These are phyloP conservation scores for Raphanus raphanistrum DNA, from an alignment of 345 rosid species.

Conservation along the genomic window DNA sequence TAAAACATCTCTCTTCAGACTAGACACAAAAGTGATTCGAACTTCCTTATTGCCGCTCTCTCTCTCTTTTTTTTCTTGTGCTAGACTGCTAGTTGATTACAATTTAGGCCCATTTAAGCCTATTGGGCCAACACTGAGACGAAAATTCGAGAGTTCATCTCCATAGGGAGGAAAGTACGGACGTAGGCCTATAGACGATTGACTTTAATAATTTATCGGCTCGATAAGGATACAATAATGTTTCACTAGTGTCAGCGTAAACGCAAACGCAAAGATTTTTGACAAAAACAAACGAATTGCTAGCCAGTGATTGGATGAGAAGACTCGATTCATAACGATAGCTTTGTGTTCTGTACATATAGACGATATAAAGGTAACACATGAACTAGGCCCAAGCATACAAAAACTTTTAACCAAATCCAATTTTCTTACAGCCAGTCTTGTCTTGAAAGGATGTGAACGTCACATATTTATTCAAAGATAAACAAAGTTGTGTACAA, in stretches of 20 bases:
- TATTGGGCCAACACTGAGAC: background rate
- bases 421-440: background rate
- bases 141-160: background rate
- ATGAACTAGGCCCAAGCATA: background rate
- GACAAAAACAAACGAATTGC: too few species aligned
- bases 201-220: too few species aligned
- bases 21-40: background rate
- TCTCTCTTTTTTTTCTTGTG: background rate
- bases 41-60: background rate
- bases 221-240: too few species aligned
- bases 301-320: too few species aligned
- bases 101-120: background rate
- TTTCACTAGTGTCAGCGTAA: too few species aligned
- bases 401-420: background rate
- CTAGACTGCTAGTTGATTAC: background rate
- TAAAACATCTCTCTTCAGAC: background rate
- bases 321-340: too few species aligned
- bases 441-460: slow-evolving; percentile 4
- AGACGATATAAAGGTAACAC: background rate
- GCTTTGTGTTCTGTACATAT: background rate
- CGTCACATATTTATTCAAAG: slow-evolving; percentile 15
- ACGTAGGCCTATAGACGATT: background rate
- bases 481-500: slow-evolving; percentile 6
- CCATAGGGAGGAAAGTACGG: background rate
- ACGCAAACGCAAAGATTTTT: too few species aligned